A percentile compares a stretch with the other conserved stretches of the same genome.
phyloP scores from a whole-genome alignment of 805 yeast species.

The Spathaspora passalidarum region DNA sequence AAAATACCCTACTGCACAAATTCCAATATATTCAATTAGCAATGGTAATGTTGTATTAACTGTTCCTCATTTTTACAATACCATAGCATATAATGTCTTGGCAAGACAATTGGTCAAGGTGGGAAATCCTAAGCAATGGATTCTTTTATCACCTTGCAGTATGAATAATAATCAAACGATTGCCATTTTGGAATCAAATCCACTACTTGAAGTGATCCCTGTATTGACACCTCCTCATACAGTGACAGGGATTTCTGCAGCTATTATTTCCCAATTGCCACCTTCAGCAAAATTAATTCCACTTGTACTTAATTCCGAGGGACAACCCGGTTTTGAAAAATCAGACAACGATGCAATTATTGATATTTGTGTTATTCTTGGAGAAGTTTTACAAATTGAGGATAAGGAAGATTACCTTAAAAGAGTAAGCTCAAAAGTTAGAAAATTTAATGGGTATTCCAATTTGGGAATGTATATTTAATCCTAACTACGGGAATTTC shows the following conservation, averaged over 20 bases:
- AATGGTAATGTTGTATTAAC: conserved; percentile 14
- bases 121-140: conserved; percentile 20
- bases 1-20: conserved; percentile 18
- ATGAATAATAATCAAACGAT: conserved; percentile 29
- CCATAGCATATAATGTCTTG: conserved; percentile 29
- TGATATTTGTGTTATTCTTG: conserved; percentile 25
- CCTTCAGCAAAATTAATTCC: conserved; percentile 4
- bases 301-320: conserved; percentile 53
- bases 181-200: background rate
- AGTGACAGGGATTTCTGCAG: conserved; percentile 57
- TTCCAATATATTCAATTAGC: conserved; percentile 20
- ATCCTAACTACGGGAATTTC: conserved; percentile 42
- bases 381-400: conserved; percentile 6
- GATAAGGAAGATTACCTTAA: conserved; percentile 12
- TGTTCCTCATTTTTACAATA: conserved; percentile 37
- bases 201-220: conserved; percentile 14
- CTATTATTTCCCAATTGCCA: conserved; percentile 28
- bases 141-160: conserved; percentile 35
- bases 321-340: conserved; percentile 59
- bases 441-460: conserved; percentile 22
- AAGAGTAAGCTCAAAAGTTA: conserved; percentile 15
- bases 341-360: conserved; percentile 41
- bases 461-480: conserved; percentile 28
- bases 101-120: conserved; percentile 19
- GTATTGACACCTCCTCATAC: conserved; percentile 57